Conservation (phyloP, 345 rosid genomes). For the Lepidium africanum region DNA sequence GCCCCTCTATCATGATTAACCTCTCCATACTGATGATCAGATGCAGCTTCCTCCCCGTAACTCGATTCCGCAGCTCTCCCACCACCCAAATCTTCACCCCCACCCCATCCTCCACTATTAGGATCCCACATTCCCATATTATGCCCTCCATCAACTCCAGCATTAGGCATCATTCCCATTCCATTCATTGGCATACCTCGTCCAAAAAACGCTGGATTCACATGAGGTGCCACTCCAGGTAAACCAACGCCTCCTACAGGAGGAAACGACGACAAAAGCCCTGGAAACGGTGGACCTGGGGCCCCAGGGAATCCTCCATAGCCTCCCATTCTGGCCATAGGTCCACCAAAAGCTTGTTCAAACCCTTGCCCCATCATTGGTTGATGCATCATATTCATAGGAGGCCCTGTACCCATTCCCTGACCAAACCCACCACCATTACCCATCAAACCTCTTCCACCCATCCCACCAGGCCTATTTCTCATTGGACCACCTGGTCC, state of each 20-base stretch:
- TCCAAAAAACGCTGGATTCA: slow-evolving; percentile 78
- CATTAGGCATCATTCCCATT: slow-evolving; percentile 69
- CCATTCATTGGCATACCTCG: slow-evolving; percentile 69
- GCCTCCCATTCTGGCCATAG: slow-evolving; percentile 68
- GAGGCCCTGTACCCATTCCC: slow-evolving; percentile 55
- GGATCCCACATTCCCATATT: slow-evolving; percentile 81
- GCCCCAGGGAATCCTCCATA: slow-evolving; percentile 76
- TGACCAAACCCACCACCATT: slow-evolving; percentile 70
- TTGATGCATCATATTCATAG: slow-evolving; percentile 53
- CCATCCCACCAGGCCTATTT: slow-evolving; percentile 59
- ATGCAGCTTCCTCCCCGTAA: slow-evolving; percentile 81
- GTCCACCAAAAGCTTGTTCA: slow-evolving; percentile 78
- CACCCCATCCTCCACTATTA: slow-evolving; percentile 68
- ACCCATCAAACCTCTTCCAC: slow-evolving; percentile 59
- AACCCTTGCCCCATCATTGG: slow-evolving; percentile 80
- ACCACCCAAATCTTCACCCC: slow-evolving; percentile 62
- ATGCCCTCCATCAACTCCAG: slow-evolving; percentile 62
- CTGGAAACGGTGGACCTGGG: slow-evolving; percentile 62
- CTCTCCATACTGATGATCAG: slow-evolving; percentile 76
- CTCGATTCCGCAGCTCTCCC: slow-evolving; percentile 77
- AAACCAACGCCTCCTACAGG: slow-evolving; percentile 60
- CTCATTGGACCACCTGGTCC: slow-evolving; percentile 72
- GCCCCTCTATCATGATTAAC: slow-evolving; percentile 58
- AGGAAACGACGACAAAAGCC: slow-evolving; percentile 54
- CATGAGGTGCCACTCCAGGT: slow-evolving; percentile 85